These are phyloP conservation scores for Onygenales sp. DNA, from an alignment of 2,329 filamentous ascomycete genomes.

Conservation along the genomic window DNA sequence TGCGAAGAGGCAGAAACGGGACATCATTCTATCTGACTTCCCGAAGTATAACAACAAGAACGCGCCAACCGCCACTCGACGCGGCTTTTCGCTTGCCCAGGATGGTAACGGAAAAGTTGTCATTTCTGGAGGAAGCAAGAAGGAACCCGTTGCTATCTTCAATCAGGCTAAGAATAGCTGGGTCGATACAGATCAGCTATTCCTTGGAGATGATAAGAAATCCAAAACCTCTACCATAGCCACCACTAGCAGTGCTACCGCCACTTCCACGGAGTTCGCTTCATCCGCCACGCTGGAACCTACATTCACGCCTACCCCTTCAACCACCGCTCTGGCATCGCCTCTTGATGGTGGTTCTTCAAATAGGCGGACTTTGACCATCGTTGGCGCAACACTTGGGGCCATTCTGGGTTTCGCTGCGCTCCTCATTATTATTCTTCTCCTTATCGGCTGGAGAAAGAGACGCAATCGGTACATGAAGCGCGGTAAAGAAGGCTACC, in stretches of 20 bases:
- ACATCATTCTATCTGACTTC: conserved; percentile 55
- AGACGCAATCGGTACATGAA: conserved; percentile 7
- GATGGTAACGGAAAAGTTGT: conserved; percentile 58
- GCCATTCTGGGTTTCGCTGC: conserved; percentile 65
- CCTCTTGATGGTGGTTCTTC: conserved; percentile 24
- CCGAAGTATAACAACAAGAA: conserved; percentile 68
- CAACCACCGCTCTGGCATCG: conserved; percentile 18
- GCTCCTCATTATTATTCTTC: conserved; percentile 61
- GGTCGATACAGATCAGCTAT: conserved; percentile 59
- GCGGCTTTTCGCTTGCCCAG: conserved; percentile 63
- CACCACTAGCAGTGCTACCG: conserved; percentile 20
- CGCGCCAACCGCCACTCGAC: conserved; percentile 56
- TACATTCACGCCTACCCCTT: conserved; percentile 15
- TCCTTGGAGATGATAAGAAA: conserved; percentile 36
- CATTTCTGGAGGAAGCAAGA: conserved; percentile 62
- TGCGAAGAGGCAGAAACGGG: conserved; percentile 36
- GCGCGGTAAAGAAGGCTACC: conserved; percentile 37
- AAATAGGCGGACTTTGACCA: conserved; percentile 37
- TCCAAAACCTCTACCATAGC: conserved; percentile 17
- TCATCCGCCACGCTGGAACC: conserved; percentile 18
- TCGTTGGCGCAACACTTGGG: conserved; percentile 74
- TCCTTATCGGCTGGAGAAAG: conserved; percentile 35
- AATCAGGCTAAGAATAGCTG: conserved; percentile 66
- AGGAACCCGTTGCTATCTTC: conserved; percentile 66
- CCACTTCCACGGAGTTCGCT: conserved; percentile 2